These are phyloP conservation scores for Dactylellina cionopaga DNA, from an alignment of 2,329 filamentous ascomycete species.

Conservation along the genomic window DNA sequence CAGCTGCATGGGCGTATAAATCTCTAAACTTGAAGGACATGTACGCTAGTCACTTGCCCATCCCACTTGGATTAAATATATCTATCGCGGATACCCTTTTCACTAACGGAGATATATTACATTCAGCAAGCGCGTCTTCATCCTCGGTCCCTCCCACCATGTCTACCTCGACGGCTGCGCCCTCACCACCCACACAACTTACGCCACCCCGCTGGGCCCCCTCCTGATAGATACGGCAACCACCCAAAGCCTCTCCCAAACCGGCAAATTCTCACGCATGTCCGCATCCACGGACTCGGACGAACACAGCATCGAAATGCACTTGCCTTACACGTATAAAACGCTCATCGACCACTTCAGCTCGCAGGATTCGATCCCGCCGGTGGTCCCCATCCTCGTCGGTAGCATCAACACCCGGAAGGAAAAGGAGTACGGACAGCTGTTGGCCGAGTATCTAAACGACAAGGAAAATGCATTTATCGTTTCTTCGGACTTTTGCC, in stretches of 20 bases:
- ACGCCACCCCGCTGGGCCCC: conserved; percentile 78
- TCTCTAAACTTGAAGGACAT: conserved; percentile 81
- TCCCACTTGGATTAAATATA: neutral
- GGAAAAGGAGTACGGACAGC: conserved; percentile 74
- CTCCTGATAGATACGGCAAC: conserved; percentile 72
- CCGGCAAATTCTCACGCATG: conserved; percentile 73
- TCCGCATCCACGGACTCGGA: conserved; percentile 73
- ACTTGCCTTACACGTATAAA: conserved; percentile 91
- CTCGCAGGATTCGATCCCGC: conserved; percentile 62
- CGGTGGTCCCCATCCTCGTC: conserved; percentile 84
- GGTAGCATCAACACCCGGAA: conserved; percentile 74
- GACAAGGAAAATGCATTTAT: conserved; percentile 83
- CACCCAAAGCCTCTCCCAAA: conserved; percentile 62
- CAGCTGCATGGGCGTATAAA: conserved; percentile 95
- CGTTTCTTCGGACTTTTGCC: conserved; percentile 94
- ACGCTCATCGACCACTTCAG: conserved; percentile 68
- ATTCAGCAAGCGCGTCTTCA: conserved; percentile 81
- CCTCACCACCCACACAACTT: conserved; percentile 75
- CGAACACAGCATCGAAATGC: conserved; percentile 97
- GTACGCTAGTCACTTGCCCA: too few species aligned
- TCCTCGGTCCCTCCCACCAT: conserved; percentile 92
- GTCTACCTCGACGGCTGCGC: conserved; percentile 81
- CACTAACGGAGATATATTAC: conserved; percentile 1
- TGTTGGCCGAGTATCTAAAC: conserved; percentile 80
- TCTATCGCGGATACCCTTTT: neutral